Conservation (phyloP, 495 filamentous ascomycete species). For the Halenospora varia region DNA sequence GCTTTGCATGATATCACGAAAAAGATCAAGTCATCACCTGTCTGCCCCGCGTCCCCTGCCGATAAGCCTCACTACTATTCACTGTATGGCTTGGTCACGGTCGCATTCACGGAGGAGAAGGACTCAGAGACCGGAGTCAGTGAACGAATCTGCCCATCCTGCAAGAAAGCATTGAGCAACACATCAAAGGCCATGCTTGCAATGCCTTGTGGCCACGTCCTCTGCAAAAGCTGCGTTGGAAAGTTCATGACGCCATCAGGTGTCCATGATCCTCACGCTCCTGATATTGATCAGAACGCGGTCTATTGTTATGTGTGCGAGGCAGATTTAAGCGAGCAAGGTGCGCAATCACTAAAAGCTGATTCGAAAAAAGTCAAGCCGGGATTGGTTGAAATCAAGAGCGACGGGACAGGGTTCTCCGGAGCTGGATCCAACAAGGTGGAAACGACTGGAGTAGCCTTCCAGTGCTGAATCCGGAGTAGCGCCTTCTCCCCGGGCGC, state of each 20-base stretch:
- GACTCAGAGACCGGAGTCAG: conserved; percentile 47
- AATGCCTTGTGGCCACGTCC: conserved; percentile 90
- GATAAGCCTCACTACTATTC: conserved; percentile 71
- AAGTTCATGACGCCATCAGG: conserved; percentile 73
- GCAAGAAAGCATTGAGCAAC: conserved; percentile 81
- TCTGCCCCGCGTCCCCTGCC: conserved; percentile 75
- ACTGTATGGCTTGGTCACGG: conserved; percentile 73
- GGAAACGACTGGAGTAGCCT: conserved; percentile 74
- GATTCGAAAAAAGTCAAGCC: conserved; percentile 57
- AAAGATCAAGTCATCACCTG: conserved; percentile 63
- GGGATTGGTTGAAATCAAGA: conserved; percentile 78
- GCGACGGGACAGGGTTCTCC: conserved; percentile 92
- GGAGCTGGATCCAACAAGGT: conserved; percentile 78
- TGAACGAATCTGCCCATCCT: conserved; percentile 77
- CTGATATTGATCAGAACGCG: conserved; percentile 45
- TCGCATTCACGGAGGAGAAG: conserved; percentile 77
- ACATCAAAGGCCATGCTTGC: conserved; percentile 79
- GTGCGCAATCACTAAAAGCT: conserved; percentile 37
- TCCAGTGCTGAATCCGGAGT: conserved; percentile 66
- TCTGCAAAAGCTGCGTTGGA: conserved; percentile 82
- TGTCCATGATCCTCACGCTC: conserved; percentile 61
- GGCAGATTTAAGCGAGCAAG: conserved; percentile 57
- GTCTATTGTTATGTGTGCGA: conserved; percentile 88
- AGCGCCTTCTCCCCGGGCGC: too few relatives aligned
- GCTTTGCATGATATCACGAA: conserved; percentile 55